Evolutionary conservation across 140 eudicot species (phyloP).

Genomic region (Flaveria floridana): DNA sequence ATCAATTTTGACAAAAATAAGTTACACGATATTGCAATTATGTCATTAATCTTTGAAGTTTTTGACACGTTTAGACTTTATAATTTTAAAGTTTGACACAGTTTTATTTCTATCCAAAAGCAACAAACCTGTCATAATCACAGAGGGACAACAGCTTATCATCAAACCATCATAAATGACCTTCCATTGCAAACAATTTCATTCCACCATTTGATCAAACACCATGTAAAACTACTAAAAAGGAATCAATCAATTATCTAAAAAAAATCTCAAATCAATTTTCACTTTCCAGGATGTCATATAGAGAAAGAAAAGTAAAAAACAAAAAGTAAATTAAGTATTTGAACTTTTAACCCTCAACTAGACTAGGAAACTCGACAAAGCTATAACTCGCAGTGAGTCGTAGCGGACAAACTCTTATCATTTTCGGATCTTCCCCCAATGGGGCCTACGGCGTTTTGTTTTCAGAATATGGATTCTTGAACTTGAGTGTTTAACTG

Average conservation of each 20-base stretch:
- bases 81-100: neutral
- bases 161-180: neutral
- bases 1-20: neutral
- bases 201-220: neutral
- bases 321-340: no score
- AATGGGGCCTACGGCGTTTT: no score
- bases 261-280: neutral
- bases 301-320: no score
- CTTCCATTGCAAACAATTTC: constrained; percentile 3
- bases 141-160: neutral
- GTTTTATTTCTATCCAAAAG: neutral
- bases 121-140: neutral
- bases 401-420: no score
- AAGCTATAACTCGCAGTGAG: no score
- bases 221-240: neutral
- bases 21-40: neutral
- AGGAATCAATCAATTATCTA: neutral
- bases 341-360: no score
- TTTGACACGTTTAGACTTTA: neutral
- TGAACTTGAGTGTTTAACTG: no score
- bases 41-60: neutral
- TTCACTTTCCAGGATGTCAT: no score
- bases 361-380: no score
- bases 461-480: no score
- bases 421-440: no score